Evolutionary conservation across 2,329 filamentous ascomycete genomes (phyloP), one percentile per base, ranked within the genome.

Genomic region (Beauveria brongniartii): DNA sequence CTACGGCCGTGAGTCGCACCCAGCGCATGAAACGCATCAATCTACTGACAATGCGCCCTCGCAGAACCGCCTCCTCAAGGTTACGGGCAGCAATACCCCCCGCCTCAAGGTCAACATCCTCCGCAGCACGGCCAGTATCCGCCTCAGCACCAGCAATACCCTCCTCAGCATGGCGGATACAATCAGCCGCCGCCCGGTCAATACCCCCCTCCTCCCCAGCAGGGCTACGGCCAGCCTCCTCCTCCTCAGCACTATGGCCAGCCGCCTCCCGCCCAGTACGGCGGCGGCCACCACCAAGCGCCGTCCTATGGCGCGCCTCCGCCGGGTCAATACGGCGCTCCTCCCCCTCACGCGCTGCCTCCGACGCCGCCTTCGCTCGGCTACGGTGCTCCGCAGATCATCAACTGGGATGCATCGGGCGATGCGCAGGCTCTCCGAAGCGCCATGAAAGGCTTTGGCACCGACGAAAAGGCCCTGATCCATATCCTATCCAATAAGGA

Each of bases 361-460:
- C 84, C 88, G 12, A 84, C 87, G 1, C 81, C 83, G 12, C 84
- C 90, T 0, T 89, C 89, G 0, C 74, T 82, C 0, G 92, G 92
- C 41, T 97, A 96, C 69, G 85, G 85, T 3, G 81, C 88, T 0
- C 83, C 85, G 14, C 88, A 90, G 68, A 78, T 83, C 51, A 88
- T 90, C 48, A 80, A 83, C 34, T 87, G 81, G 79, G 86, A 96
- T 65, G 87, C 85, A 53, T 80, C 77, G 3, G 76, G 78, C 14
- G 86, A 94, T 67, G 89, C 91, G 0, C 83, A 91, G 61, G 83
- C 80, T 4, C 78, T 96, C 24, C 85, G 91, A 58, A 82, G 82
- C 66, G 91, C 93, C 2, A 96, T 97, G 91, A 96, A 96, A 74
- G 92, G 92, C 0, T 90, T 96, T 64, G 93, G 92, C 40, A 97